Evolutionary conservation across 169 alveolate species (phyloP), one percentile per base, ranked within the genome.

Genomic region (Plasmodium ovale): DNA sequence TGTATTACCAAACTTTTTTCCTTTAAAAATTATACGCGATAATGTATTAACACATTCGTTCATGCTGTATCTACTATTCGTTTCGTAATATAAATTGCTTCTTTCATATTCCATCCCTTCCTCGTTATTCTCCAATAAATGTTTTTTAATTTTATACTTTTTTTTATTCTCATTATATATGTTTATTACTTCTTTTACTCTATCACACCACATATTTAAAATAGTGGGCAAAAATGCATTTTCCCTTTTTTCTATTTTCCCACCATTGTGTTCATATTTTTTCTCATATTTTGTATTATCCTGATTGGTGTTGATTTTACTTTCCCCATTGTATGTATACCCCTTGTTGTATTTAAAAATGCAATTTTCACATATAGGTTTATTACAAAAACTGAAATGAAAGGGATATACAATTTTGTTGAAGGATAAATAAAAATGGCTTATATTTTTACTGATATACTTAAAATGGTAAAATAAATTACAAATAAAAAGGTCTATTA

Each of bases 401-500:
- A 77, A 77, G 6, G 88, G 88, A 49, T 60, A 77, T 23, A 29
- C 65, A 27, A 77, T 53, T 44, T 77, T 77, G 14, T 53, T 21
- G 44, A 77, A 77, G 54, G 60, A 35, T 27, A 77, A 77, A 60
- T 77, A 77, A 77, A 60, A 64, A 77, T 77, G 59, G 21, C 62
- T 53, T 9, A 77, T 77, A 54, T 77, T 77, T 77, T 62, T 77
- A 33, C 88, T 35, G 29, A 77, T 77, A 53, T 67, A 47, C 29
- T 77, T 77, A 7, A 77, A 62, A 53, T 77, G 88, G 23, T 42
- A 77, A 77, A 77, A 77, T 64, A 77, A 77, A 67, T 77, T 77
- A 60, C 49, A 68, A 19, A 77, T 59, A 33, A 44, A 77, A 23
- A 77, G 42, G 39, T 77, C 74, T 77, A 77, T 62, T 60, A 77